Evolutionary conservation across 106 monocot genomes (phyloP).

Genomic region (Platanthera zijinensis): DNA sequence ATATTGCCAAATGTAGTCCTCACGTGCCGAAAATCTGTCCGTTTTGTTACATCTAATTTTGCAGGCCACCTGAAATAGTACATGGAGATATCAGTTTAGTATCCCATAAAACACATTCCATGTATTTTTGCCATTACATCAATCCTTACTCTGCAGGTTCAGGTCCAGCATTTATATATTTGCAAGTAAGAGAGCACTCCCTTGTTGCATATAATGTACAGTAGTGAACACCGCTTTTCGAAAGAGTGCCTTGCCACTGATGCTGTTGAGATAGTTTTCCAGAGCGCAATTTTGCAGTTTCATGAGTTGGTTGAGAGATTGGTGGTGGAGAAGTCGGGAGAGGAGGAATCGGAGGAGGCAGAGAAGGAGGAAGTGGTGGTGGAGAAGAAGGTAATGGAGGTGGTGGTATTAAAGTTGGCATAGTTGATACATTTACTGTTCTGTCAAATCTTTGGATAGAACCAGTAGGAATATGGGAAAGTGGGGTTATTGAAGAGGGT

Average conservation of each 20-base stretch:
- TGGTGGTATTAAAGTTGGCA: slow-evolving; percentile 24
- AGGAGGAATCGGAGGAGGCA: slow-evolving; percentile 68
- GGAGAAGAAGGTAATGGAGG: slow-evolving; percentile 35
- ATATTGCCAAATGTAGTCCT: slow-evolving; percentile 63
- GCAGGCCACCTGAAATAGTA: slow-evolving; percentile 76
- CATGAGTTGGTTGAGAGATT: slow-evolving; percentile 15
- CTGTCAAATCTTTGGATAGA: slow-evolving; percentile 39
- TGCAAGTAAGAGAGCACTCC: slow-evolving; percentile 56
- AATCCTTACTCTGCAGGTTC: slow-evolving; percentile 84
- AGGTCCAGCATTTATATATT: slow-evolving; percentile 41
- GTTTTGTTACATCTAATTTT: slow-evolving; percentile 86
- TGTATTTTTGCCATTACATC: not conserved
- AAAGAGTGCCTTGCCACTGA: slow-evolving; percentile 77
- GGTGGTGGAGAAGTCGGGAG: slow-evolving; percentile 64
- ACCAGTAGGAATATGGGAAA: slow-evolving; percentile 62
- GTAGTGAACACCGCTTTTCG: slow-evolving; percentile 91
- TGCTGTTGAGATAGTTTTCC: slow-evolving; percentile 20
- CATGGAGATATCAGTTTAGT: slow-evolving; percentile 2
- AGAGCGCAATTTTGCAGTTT: slow-evolving; percentile 12
- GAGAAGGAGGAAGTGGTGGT: slow-evolving; percentile 39
- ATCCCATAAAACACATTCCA: not conserved
- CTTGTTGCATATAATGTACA: slow-evolving; percentile 72
- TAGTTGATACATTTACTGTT: slow-evolving; percentile 14
- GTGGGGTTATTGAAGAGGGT: slow-evolving; percentile 77
- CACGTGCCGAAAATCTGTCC: slow-evolving; percentile 75